phyloP scores from a whole-genome alignment of 2,329 filamentous ascomycete species.

The Diplodia mutila region DNA sequence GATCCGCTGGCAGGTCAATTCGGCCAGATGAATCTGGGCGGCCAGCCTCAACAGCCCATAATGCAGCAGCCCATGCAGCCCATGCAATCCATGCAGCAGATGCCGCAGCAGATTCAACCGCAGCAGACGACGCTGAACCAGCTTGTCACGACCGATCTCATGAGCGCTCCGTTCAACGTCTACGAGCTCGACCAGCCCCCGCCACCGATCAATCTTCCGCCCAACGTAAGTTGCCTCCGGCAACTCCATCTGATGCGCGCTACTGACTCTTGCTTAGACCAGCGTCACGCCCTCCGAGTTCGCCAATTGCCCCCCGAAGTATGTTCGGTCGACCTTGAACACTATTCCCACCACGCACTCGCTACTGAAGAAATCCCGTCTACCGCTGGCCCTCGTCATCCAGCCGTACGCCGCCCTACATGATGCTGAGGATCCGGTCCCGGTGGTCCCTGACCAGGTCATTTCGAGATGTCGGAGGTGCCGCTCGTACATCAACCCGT shows the following conservation, averaged over 20 bases:
- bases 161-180: slow-evolving; percentile 92
- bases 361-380: slow-evolving; percentile 92
- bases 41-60: slow-evolving; percentile 43
- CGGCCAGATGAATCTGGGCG: slow-evolving; percentile 71
- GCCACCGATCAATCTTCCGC: slow-evolving; percentile 85
- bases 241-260: not conserved
- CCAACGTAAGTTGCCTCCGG: slow-evolving; percentile 66
- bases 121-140: slow-evolving; percentile 68
- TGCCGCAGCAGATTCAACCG: slow-evolving; percentile 29
- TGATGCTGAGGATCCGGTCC: slow-evolving; percentile 87
- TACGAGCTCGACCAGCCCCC: slow-evolving; percentile 89
- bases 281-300: slow-evolving; percentile 89
- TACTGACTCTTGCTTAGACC: slow-evolving; percentile 62
- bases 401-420: slow-evolving; percentile 93
- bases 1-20: slow-evolving; percentile 81
- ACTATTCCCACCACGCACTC: slow-evolving; percentile 90
- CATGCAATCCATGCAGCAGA: slow-evolving; percentile 47
- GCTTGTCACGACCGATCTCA: slow-evolving; percentile 87
- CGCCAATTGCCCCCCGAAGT: slow-evolving; percentile 91
- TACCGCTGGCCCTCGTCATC: slow-evolving; percentile 93
- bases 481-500: slow-evolving; percentile 96
- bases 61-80: slow-evolving; percentile 54
- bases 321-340: slow-evolving; percentile 92
- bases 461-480: slow-evolving; percentile 96
- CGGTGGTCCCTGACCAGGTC: slow-evolving; percentile 93